Evolutionary conservation across 331 rosid species (phyloP).

Genomic region (Telfairia occidentalis): DNA sequence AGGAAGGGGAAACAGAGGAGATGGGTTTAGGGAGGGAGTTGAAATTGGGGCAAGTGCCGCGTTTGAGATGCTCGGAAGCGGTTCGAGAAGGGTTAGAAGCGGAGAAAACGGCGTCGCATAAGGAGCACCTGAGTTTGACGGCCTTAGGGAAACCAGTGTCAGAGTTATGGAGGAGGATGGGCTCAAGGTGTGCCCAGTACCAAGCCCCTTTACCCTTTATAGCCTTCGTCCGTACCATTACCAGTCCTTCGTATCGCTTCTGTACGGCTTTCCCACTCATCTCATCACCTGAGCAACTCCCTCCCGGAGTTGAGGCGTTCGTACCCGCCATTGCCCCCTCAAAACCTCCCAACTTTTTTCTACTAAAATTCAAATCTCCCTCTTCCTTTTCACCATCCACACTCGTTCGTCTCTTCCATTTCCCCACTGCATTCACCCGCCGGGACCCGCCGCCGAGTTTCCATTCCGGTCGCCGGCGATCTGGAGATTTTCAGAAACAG

Average conservation of each 20-base stretch:
- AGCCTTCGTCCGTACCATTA: slow-evolving; percentile 72
- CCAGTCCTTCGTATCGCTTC: slow-evolving; percentile 67
- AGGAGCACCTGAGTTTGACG: slow-evolving; percentile 65
- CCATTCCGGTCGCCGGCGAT: slow-evolving; percentile 18
- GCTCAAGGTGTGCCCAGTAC: slow-evolving; percentile 89
- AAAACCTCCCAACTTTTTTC: background rate
- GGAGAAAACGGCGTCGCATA: slow-evolving; percentile 83
- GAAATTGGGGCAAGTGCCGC: slow-evolving; percentile 92
- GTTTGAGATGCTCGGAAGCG: slow-evolving; percentile 85
- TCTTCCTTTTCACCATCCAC: background rate
- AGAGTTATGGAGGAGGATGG: slow-evolving; percentile 46
- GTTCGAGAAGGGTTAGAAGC: slow-evolving; percentile 89
- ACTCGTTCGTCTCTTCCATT: no score
- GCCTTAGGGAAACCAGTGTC: slow-evolving; percentile 75
- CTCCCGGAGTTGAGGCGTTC: slow-evolving; percentile 33
- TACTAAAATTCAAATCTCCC: background rate
- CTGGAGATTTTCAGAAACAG: no score
- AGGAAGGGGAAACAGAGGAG: slow-evolving; percentile 47
- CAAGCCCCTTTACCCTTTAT: slow-evolving; percentile 92
- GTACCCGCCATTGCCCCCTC: slow-evolving; percentile 50
- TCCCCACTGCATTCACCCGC: slow-evolving; percentile 5
- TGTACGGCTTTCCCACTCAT: slow-evolving; percentile 50
- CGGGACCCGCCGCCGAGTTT: background rate
- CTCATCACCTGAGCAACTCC: slow-evolving; percentile 32
- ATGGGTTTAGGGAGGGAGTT: slow-evolving; percentile 51